These are phyloP conservation scores for Fusarium sp. DNA, from an alignment of 2,329 filamentous ascomycete species.

Conservation along the genomic window DNA sequence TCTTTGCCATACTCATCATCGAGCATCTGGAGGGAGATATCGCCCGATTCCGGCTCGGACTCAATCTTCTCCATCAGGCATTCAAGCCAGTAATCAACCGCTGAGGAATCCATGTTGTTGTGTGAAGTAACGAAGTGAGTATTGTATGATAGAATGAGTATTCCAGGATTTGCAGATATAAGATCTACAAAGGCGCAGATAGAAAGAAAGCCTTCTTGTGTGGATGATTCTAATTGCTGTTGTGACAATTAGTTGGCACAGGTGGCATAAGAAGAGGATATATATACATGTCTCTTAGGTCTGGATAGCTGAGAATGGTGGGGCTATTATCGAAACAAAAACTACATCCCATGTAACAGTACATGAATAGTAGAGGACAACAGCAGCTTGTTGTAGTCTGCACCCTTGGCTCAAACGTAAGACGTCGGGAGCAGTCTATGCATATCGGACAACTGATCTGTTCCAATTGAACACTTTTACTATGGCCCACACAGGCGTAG, in stretches of 20 bases:
- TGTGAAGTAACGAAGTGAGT: not conserved
- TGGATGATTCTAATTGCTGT: not conserved
- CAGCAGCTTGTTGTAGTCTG: too few relatives aligned
- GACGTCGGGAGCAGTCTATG: not conserved
- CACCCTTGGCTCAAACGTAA: not conserved
- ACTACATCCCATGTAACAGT: not conserved
- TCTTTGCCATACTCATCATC: not conserved
- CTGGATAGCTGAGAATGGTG: not conserved
- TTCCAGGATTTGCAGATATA: not conserved
- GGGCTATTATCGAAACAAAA: not conserved
- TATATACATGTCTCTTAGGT: not conserved
- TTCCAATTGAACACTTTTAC: not conserved
- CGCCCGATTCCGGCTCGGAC: not conserved
- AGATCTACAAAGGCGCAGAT: not conserved
- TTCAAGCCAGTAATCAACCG: not conserved
- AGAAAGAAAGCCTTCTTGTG: not conserved
- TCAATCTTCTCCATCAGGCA: not conserved
- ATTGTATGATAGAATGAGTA: not conserved
- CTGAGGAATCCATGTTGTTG: not conserved
- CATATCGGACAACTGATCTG: not conserved
- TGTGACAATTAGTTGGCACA: accelerated
- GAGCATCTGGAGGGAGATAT: not conserved
- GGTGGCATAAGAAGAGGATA: not conserved
- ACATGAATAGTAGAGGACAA: not conserved
- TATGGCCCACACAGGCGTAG: not conserved